A percentile compares a stretch with the other conserved stretches of the same genome.
These are phyloP conservation scores for Biscogniauxia sp. DNA, from an alignment of 2,329 filamentous ascomycete species.

Conservation along the genomic window DNA sequence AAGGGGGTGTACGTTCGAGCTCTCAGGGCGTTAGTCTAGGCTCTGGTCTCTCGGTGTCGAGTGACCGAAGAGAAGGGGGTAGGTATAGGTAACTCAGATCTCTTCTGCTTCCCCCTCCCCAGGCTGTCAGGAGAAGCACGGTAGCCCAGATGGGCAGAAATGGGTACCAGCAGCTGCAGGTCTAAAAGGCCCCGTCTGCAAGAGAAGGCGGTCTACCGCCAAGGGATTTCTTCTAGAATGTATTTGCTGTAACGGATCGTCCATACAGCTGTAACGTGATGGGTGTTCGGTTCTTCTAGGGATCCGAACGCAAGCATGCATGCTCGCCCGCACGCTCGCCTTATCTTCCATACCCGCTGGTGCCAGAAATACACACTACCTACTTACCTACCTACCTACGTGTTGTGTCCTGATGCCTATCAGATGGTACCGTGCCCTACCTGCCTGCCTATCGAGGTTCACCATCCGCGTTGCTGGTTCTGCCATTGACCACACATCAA, in stretches of 20 bases:
- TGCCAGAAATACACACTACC: not conserved
- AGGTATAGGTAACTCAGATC: not conserved
- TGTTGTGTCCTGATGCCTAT: constrained; percentile 2
- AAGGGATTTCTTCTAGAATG: constrained; percentile 21
- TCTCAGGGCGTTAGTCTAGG: not conserved
- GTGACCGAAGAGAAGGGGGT: not conserved
- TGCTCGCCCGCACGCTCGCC: not conserved
- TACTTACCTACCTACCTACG: not conserved
- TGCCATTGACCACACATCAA: constrained; percentile 6
- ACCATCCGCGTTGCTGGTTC: constrained; percentile 12
- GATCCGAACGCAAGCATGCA: constrained; percentile 17
- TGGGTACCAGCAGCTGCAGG: constrained; percentile 16
- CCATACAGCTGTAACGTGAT: not conserved
- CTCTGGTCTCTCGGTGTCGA: not conserved
- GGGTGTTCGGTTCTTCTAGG: not conserved
- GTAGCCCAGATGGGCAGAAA: constrained; percentile 15
- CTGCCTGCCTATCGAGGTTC: constrained; percentile 20
- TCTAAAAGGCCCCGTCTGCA: constrained; percentile 6
- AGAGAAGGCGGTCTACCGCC: constrained; percentile 20
- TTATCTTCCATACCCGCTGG: not conserved
- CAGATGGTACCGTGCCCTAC: not conserved
- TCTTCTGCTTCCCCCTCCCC: not conserved
- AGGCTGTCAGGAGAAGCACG: constrained; percentile 1
- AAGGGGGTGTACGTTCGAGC: not conserved
- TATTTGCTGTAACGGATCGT: constrained; percentile 11